A percentile compares a stretch with the other conserved stretches of the same genome.
phyloP scores from a whole-genome alignment of 305 asterid species.

The Fraxinus dipetala region DNA sequence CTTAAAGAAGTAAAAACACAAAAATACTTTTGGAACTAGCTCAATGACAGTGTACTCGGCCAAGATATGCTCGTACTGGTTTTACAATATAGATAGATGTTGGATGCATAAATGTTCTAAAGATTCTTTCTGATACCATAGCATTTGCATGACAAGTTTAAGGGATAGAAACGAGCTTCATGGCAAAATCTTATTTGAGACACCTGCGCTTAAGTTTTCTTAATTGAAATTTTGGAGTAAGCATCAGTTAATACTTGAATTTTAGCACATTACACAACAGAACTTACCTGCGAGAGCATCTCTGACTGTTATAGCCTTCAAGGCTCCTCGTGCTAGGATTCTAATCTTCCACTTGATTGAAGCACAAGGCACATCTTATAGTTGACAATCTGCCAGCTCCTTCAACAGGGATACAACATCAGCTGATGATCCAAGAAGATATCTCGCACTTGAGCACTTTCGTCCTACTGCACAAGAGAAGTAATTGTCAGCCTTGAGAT shows the following conservation, averaged over 20 bases:
- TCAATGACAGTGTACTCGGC: background rate
- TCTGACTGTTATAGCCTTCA: background rate
- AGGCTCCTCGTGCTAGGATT: background rate
- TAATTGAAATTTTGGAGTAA: background rate
- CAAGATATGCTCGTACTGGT: background rate
- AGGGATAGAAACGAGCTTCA: background rate
- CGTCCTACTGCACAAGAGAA: constrained; percentile 90
- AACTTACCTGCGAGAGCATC: background rate
- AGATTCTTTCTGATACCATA: background rate
- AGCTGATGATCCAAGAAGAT: constrained; percentile 66
- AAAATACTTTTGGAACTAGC: background rate
- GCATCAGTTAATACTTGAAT: background rate
- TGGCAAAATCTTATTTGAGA: background rate
- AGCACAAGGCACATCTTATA: background rate
- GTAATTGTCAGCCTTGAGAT: constrained; percentile 74
- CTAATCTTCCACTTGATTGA: background rate
- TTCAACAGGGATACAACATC: constrained; percentile 67
- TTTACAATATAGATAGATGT: background rate
- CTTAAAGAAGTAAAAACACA: background rate
- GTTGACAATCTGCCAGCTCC: constrained; percentile 45
- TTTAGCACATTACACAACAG: background rate
- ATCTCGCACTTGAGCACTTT: constrained; percentile 64
- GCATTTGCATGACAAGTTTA: background rate
- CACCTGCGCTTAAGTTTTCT: background rate
- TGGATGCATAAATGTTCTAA: background rate